Evolutionary conservation across 768 basidiomycete species (phyloP), one percentile per base, ranked within the genome.

Genomic region (Candolleomyces eurysporus): DNA sequence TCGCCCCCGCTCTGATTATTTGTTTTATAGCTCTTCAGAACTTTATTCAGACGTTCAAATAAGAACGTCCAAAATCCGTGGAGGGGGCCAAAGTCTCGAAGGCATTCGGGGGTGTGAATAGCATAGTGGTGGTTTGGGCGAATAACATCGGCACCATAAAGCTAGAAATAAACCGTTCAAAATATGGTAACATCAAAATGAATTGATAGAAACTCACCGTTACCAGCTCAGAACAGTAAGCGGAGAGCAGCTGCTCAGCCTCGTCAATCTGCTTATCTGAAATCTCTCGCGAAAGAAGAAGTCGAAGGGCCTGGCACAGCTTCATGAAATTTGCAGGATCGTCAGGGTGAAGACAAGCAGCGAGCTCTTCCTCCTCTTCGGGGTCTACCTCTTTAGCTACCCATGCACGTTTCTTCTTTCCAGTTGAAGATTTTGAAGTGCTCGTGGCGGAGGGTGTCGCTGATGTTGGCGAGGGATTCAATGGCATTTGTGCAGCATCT

Each of bases 41-140:
- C 67, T 40, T 73, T 75, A 62, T 78, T 78, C 2, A 78, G 58
- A 0, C 70, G 61, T 48, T 78, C 77, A 22, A 72, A 74, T 0
- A 76, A 64, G 56, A 77, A 78, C 0, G 67, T 73, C 77, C 76
- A 78, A 57, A 77, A 78, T 10, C 68, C 68, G 31, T 74, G 71
- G 0, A 78, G 60, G 5, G 78, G 76, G 0, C 78, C 75, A 56
- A 69, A 78, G 49, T 74, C 70, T 0, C 62, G 64, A 0, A 73
- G 62, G 48, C 61, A 68, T 0, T 61, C 65, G 0, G 65, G 42
- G 0, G 73, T 67, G 48, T 79, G 78, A 1, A 68, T 74, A 0
- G 68, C 65, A 32, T 72, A 78, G 57, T 79, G 78, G 48, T 75
- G 73, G 59, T 78, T 79, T 5, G 73, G 78, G 21, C 65, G 65